phyloP scores from a whole-genome alignment of 2,329 filamentous ascomycete genomes.

The Shiraia bambusicola region DNA sequence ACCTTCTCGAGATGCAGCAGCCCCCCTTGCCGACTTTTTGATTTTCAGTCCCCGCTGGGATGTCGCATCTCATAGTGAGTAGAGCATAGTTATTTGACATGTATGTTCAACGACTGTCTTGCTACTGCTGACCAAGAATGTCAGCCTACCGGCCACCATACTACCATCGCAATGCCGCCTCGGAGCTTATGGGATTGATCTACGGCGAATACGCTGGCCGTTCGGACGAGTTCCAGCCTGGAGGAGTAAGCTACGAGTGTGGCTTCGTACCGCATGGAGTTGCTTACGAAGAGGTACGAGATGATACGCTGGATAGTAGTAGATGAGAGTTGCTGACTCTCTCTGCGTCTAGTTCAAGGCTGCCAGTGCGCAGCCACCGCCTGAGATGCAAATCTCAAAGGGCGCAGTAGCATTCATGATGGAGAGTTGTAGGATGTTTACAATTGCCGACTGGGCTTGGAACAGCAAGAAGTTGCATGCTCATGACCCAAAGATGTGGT shows the following conservation, averaged over 20 bases:
- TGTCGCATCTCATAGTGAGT: constrained; percentile 55
- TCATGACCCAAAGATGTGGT: constrained; percentile 52
- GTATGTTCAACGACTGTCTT: no score
- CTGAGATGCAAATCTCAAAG: constrained; percentile 44
- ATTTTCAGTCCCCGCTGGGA: constrained; percentile 67
- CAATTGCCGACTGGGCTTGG: constrained; percentile 42
- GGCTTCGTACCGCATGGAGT: constrained; percentile 68
- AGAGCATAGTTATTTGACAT: not conserved
- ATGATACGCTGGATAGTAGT: not conserved
- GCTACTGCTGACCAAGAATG: constrained; percentile 1
- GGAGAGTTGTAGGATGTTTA: constrained; percentile 50
- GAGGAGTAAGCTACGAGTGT: constrained; percentile 66
- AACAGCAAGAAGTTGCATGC: constrained; percentile 50
- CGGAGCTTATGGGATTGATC: constrained; percentile 67
- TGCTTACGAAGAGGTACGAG: constrained; percentile 53
- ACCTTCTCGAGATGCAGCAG: constrained; percentile 58
- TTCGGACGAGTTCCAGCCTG: constrained; percentile 59
- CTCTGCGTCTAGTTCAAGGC: constrained; percentile 48
- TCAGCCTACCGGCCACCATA: constrained; percentile 49
- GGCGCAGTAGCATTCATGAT: constrained; percentile 67
- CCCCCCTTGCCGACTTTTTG: constrained; percentile 65
- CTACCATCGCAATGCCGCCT: constrained; percentile 67
- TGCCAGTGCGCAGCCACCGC: constrained; percentile 51
- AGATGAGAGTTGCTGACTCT: not conserved
- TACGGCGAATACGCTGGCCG: constrained; percentile 57